phyloP scores from a whole-genome alignment of 2,329 filamentous ascomycete species.

The Hypoxylon sp. region DNA sequence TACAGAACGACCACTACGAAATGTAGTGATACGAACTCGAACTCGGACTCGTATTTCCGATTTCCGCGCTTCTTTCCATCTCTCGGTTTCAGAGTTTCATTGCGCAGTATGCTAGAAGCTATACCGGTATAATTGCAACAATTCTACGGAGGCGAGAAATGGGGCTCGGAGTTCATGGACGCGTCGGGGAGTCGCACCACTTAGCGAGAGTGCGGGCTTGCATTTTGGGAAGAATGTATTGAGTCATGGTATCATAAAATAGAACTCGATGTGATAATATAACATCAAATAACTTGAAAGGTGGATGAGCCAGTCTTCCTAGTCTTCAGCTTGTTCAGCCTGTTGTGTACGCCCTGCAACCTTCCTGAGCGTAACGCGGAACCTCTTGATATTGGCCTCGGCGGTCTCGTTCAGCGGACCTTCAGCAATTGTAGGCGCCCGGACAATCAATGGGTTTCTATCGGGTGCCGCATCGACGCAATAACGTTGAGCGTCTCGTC shows the following conservation, averaged over 20 bases:
- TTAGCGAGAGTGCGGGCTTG: neutral
- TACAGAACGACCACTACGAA: constrained; percentile 11
- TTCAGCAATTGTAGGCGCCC: constrained; percentile 1
- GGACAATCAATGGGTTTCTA: neutral
- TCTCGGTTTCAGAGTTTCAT: neutral
- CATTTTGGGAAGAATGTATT: neutral
- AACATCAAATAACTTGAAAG: neutral
- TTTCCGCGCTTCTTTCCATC: neutral
- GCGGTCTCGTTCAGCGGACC: neutral
- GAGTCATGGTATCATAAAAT: neutral
- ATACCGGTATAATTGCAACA: neutral
- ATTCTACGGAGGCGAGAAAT: too few relatives aligned
- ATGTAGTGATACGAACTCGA: neutral
- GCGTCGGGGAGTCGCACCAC: neutral
- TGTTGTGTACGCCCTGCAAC: constrained; percentile 4
- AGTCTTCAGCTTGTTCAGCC: constrained; percentile 4
- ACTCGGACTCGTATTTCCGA: neutral
- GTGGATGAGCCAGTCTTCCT: neutral
- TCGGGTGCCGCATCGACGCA: neutral
- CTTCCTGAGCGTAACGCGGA: neutral
- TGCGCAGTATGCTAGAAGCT: neutral
- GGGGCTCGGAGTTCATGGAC: neutral
- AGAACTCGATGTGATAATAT: neutral
- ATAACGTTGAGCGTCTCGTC: neutral
- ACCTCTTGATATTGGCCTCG: neutral